phyloP scores from a whole-genome alignment of 352 stramenopile genomes.

The Globisporangium camurandrum region DNA sequence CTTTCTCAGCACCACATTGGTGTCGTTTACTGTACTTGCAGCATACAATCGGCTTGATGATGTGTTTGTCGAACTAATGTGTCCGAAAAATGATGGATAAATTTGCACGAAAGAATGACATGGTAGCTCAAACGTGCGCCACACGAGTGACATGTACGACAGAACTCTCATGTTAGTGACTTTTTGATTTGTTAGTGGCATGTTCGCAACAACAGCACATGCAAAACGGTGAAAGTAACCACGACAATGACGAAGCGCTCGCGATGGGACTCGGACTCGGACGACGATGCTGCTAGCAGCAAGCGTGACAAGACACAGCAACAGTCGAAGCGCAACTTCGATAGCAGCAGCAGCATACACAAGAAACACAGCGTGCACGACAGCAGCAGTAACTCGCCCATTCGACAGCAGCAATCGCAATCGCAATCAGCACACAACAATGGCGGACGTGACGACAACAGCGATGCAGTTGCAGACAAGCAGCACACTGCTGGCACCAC shows the following conservation, averaged over 20 bases:
- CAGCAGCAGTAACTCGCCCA: background rate
- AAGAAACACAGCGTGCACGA: background rate
- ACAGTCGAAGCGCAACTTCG: background rate
- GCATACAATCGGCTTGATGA: too few species aligned
- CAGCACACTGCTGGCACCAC: background rate
- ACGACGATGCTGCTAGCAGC: conserved; percentile 11
- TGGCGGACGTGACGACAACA: background rate
- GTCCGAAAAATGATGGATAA: too few species aligned
- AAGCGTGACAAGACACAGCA: conserved; percentile 8
- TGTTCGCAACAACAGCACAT: conserved; percentile 2
- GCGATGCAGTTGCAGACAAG: background rate
- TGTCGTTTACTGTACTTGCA: too few species aligned
- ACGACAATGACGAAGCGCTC: conserved; percentile 35
- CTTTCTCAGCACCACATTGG: too few species aligned
- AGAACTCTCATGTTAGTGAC: too few species aligned
- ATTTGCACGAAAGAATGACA: too few species aligned
- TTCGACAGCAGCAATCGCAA: too few species aligned
- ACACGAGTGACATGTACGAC: too few species aligned
- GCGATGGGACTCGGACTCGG: conserved; percentile 61
- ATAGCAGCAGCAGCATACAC: background rate
- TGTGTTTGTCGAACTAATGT: too few species aligned
- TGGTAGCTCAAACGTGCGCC: too few species aligned
- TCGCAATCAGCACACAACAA: background rate
- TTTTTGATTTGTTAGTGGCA: too few species aligned
- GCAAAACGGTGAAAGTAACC: background rate